Base-by-base conservation (phyloP, 164 flowering plant genomes). In the Sextonia rubra region DNA sequence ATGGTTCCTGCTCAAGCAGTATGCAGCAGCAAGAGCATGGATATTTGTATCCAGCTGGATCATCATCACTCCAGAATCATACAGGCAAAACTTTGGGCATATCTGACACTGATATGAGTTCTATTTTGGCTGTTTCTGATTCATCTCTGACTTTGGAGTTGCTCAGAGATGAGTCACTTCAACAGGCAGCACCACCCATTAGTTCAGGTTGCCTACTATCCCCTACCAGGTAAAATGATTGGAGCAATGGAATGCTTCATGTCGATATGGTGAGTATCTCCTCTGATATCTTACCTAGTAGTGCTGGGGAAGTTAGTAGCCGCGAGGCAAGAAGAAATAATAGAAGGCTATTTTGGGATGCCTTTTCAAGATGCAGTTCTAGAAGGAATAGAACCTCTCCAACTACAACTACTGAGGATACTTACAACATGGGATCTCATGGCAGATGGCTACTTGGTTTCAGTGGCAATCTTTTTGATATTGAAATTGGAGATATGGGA, bases 291-390 rank as follows among this genome's bases (percentile, higher is more conserved):
- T 76, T 82, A 58, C 76, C 88, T 66, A 69, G 76, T 76, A 79
- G 74, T 70, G 66, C 74, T 67, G 74, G 80, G 74, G 88, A 85
- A 70, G 48, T 80, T 72, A 82, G 80, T 75, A 74, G 75, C 58
- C 88, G 67, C 37, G 92, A 88, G n/a, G 83, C 80, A 66, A 88
- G 93, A 80, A 78, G 89, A 74, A 86, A 81, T 75, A 82, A 86
- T 74, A 84, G 92, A 81, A 89, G 95, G 77, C 70, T 88, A 56
- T 88, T 90, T 75, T 90, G 91, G 92, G 92, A 90, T 89, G 89
- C 95, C 60, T 89, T 90, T 76, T 88, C 94, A 76, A 86, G 96
- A 75, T 86, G 85, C 24, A 79, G 83, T 79, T 88, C 92, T 74
- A 82, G 92, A 78, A 83, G 91, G 74, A 85, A 70, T 74, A 72